Evolutionary conservation across 176 grass and related monocot species (phyloP), one percentile per base, ranked within the genome.

Genomic region (Oryza glumipatula): DNA sequence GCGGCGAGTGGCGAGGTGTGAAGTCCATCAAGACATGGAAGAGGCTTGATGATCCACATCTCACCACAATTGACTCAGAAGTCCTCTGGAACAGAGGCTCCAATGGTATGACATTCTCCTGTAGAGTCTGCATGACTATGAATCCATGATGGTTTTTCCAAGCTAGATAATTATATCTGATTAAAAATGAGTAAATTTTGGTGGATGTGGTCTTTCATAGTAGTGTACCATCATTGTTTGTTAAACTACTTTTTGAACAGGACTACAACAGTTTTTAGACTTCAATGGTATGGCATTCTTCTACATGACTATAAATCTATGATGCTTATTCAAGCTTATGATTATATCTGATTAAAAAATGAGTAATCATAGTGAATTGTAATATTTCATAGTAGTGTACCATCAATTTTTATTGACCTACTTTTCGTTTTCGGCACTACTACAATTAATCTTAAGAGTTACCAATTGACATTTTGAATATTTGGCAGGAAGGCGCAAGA

Each of bases 21-120:
- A 95, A 98, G 77, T 98, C 91, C 22, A 98, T 98, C 70, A 98
- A 94, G 91, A 94, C 96, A 65, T 98, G 96, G 96, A 98, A 95
- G 82, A 92, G 93, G 58, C 91, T 95, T 72, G 96, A 98, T 65
- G 96, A 98, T 86, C 32, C 80, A 36, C 75, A 85, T 65, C 93
- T 98, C 44, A 94, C 89, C 63, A 95, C 83, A n/a, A 94, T 90
- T 70, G 96, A 98, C 39, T 89, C 91, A 10, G 80, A 95, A 76
- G 85, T 98, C 67, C 89, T 98, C 23, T 98, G 96, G 96, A 98
- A 88, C 66, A 92, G 65, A 71, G 93, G 85, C 61, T 84, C 80
- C 39, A 89, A 84, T 64, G 93, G 96, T 95, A 93, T 87, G 89
- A 26, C 35, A 44, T 7, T 72, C 39, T n/a, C 7, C 9, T 64